Conservation (phyloP, 306 rosid genomes). For the Heteromeles arbutifolia region DNA sequence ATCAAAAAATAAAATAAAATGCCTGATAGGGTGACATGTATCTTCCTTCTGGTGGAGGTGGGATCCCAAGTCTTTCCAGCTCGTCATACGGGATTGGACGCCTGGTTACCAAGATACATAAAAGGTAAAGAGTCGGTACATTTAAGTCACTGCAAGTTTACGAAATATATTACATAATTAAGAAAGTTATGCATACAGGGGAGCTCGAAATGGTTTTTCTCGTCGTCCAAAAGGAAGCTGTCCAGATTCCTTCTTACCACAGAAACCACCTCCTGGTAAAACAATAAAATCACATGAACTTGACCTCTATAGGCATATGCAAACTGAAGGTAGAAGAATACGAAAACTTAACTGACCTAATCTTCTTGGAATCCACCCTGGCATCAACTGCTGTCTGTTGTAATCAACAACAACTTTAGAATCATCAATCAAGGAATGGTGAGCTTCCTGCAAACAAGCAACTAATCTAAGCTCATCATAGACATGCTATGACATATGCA, state of each 20-base stretch:
- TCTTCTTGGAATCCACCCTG: slow-evolving; percentile 96
- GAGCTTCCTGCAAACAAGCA: slow-evolving; percentile 63
- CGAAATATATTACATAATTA: no score
- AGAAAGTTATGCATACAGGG: slow-evolving; percentile 37
- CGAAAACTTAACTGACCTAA: slow-evolving; percentile 57
- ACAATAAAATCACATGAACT: slow-evolving; percentile 8
- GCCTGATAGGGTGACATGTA: slow-evolving; percentile 86
- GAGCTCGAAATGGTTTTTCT: slow-evolving; percentile 90
- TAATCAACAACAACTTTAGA: slow-evolving; percentile 74
- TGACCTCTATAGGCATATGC: neutral
- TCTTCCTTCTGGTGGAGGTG: slow-evolving; percentile 88
- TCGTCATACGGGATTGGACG: slow-evolving; percentile 74
- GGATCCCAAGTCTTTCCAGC: slow-evolving; percentile 73
- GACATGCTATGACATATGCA: neutral
- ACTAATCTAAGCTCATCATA: neutral
- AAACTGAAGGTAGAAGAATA: slow-evolving; percentile 14
- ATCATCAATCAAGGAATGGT: slow-evolving; percentile 69
- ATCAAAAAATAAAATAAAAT: neutral
- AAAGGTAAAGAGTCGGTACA: neutral
- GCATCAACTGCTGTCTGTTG: slow-evolving; percentile 79
- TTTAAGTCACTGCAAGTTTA: neutral
- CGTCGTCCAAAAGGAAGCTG: slow-evolving; percentile 97
- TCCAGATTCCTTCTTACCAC: slow-evolving; percentile 94
- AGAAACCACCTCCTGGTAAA: slow-evolving; percentile 79
- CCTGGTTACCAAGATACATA: slow-evolving; percentile 30